Base-by-base conservation (phyloP, 441 rosid genomes). In the Euphorbia schlechtendalii region DNA sequence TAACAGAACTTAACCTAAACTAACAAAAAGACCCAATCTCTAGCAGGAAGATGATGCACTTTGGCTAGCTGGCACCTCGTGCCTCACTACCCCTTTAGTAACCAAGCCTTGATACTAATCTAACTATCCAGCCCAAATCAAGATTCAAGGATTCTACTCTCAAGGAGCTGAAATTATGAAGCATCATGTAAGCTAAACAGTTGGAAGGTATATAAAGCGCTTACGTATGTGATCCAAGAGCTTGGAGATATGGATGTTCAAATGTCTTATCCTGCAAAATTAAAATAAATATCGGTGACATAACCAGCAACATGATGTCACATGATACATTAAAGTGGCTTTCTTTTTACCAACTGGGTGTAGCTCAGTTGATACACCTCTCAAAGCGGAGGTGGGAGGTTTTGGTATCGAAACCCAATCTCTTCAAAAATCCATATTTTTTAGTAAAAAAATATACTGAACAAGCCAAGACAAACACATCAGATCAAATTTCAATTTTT, bases 151-250 rank as follows among this genome's bases (percentile, higher is more conserved):
- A 2, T 34, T 34, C 40, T 34, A 34, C 40, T 51, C 18, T 52
- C 24, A 20, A 7, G 14, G 28, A 20, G 56, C 27, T 8, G 10
- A 46, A 52, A 8, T 7, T 0, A 8, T 51, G 20, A 18, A 6
- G 25, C 24, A 51, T 51, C 59, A 55, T 25, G 30, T 54, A 22
- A 25, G 34, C 5, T 24, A 25, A 55, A 25, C 14, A 22, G 18
- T 13, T 27, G 34, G 34, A 25, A 13, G 34, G 58, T 25, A 55
- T 13, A 66, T 1, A 63, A 48, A 49, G 38, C 46, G 75, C 96
- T 86, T 81, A 91, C 99, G 98, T 89, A 68, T 89, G 96, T 11
- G 97, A 64, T 75, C 99, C 97, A 54, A 95, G 80, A 70, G 98
- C 99, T 73, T 92, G 97, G 61, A 95, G 73, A 82, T 91, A 95